A percentile compares a stretch with the other conserved stretches of the same genome.
These are phyloP conservation scores for Agapanthus africanus DNA, from an alignment of 106 monocot species.

Conservation along the genomic window DNA sequence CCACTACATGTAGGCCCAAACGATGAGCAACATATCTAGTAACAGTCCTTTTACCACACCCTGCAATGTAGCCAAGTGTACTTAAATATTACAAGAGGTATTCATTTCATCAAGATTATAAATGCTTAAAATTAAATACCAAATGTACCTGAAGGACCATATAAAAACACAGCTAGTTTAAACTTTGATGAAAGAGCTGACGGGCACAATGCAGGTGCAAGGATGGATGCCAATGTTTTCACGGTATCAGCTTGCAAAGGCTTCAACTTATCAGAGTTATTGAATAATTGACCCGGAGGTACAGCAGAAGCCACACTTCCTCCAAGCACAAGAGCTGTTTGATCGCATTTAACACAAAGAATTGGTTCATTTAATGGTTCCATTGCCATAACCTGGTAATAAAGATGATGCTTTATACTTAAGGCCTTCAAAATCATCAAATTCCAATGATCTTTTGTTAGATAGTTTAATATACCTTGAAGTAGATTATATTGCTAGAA, in stretches of 20 bases:
- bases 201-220: constrained; percentile 63
- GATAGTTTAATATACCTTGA: constrained; percentile 62
- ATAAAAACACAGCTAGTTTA: constrained; percentile 63
- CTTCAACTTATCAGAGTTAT: constrained; percentile 11
- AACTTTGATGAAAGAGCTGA: constrained; percentile 66
- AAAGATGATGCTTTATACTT: not conserved
- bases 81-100: not conserved
- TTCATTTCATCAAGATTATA: not conserved
- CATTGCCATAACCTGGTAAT: constrained; percentile 63
- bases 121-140: constrained; percentile 1
- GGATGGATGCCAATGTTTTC: constrained; percentile 46
- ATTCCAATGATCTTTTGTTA: not conserved
- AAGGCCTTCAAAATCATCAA: constrained; percentile 6
- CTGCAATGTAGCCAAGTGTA: constrained; percentile 24
- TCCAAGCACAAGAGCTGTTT: constrained; percentile 80
- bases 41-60: constrained; percentile 87
- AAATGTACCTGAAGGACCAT: constrained; percentile 64
- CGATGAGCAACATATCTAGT: constrained; percentile 53
- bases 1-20: constrained; percentile 84
- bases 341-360: constrained; percentile 51
- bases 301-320: constrained; percentile 70
- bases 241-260: constrained; percentile 70
- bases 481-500: constrained; percentile 54
- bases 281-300: constrained; percentile 54
- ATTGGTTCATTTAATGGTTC: constrained; percentile 65